Conservation (phyloP, 78 protist genomes). For the Tieghemostelium lacteum region DNA sequence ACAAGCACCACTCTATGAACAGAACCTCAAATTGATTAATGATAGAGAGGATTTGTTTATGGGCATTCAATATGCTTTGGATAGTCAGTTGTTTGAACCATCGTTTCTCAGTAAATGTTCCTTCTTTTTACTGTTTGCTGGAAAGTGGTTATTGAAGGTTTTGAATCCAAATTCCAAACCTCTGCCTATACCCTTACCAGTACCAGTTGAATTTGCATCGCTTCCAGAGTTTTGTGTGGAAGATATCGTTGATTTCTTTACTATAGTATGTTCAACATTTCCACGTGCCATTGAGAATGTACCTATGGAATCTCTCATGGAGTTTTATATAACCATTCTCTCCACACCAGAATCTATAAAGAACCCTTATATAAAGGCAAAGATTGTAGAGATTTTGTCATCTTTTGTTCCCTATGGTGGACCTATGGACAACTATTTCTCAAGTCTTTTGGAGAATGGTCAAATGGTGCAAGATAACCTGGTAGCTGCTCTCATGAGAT, state of each 20-base stretch:
- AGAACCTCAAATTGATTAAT: background rate
- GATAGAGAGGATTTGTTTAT: constrained; percentile 32
- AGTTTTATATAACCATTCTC: constrained; percentile 69
- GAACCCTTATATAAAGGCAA: constrained; percentile 79
- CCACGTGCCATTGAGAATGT: constrained; percentile 32
- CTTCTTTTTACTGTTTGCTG: constrained; percentile 39
- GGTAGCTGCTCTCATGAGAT: constrained; percentile 48
- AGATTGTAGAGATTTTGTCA: constrained; percentile 62
- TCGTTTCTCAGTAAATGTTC: constrained; percentile 23
- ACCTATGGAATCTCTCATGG: constrained; percentile 32
- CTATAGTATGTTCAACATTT: background rate
- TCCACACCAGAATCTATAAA: constrained; percentile 72
- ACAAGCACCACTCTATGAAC: constrained; percentile 55
- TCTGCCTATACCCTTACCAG: constrained; percentile 35
- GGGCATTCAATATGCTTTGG: constrained; percentile 20
- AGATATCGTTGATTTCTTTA: constrained; percentile 77
- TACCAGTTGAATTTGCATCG: constrained; percentile 47
- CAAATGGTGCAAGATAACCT: constrained; percentile 40
- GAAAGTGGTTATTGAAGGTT: constrained; percentile 41
- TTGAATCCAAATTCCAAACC: constrained; percentile 28
- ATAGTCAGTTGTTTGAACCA: constrained; percentile 61
- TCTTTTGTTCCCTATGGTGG: constrained; percentile 14
- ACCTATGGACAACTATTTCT: background rate
- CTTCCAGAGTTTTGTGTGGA: constrained; percentile 81
- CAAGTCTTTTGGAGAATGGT: constrained; percentile 32